Base-by-base conservation (phyloP, 2,329 filamentous ascomycete genomes). In the Aspergillus udagawae region DNA sequence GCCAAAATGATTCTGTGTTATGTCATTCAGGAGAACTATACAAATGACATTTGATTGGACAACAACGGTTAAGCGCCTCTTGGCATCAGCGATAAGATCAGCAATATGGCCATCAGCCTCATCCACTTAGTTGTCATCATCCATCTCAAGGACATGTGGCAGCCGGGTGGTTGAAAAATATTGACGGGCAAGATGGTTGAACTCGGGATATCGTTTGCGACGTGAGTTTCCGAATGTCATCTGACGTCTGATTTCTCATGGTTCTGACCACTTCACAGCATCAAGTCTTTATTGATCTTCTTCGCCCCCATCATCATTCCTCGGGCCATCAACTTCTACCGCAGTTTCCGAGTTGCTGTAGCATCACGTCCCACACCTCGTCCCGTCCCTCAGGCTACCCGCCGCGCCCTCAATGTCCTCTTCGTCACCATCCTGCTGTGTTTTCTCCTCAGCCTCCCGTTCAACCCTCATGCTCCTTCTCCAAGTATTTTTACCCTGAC, bases 401-500 rank as follows among this genome's bases (percentile, higher is more conserved):
- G 66, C 38, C 72, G 72, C 32, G 75, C 75, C 6, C 64, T 80
- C 48, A 80, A 80, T 56, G 67, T 84, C 64, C 69, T 86, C 58
- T 82, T 84, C 72, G 68, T 83, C 64, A 78, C 80, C 60, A 79
- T 79, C 49, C 63, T 80, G 48, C 60, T 82, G 57, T 83, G 80
- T 63, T 73, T 90, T 52, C 66, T 86, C 57, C 82, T 85, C 57
- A 86, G 88, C 17, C 76, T 93, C 0, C 87, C 91, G 0, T 86
- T 91, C 68, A 79, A 84, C 5, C 88, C 90, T 4, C 67, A 71
- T 62, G 67, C 75, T 25, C 69, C 72, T 44, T 54, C 64, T 27
- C 60, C 66, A 29, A 97, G 97, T 76, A 79, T 97, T 73, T 96
- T 97, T 80, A 70, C 74, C 29, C 74, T 80, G 20, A 97, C 93